phyloP scores from a whole-genome alignment of 768 basidiomycete species.

The Tricholoma furcatifolium region DNA sequence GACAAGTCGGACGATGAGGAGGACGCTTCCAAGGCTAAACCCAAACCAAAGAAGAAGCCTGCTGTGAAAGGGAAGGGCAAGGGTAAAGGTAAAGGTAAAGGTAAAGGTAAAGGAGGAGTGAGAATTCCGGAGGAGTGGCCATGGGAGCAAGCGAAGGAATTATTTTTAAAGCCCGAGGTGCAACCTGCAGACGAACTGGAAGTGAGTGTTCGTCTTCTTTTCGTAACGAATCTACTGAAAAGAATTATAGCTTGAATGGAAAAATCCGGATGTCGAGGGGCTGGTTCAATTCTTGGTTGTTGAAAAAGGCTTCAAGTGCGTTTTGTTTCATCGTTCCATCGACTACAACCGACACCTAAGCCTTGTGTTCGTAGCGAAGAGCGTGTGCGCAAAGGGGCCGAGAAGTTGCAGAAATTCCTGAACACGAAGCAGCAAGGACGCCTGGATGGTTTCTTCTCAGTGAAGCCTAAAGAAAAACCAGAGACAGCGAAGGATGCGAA shows the following conservation, averaged over 20 bases:
- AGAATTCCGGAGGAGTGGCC: constrained; percentile 94
- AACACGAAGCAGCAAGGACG: constrained; percentile 94
- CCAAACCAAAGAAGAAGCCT: constrained; percentile 39
- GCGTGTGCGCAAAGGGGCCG: constrained; percentile 91
- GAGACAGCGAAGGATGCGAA: constrained; percentile 31
- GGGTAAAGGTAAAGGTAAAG: constrained; percentile 66
- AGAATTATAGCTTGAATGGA: constrained; percentile 84
- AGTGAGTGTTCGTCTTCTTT: constrained; percentile 36
- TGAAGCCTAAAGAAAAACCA: constrained; percentile 56
- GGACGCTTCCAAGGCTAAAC: constrained; percentile 20
- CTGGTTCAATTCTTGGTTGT: constrained; percentile 90
- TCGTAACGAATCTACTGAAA: not conserved
- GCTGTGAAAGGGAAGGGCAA: constrained; percentile 44
- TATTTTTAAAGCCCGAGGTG: constrained; percentile 92
- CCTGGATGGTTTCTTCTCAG: constrained; percentile 92
- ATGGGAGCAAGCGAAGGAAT: constrained; percentile 90
- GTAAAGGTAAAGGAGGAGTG: constrained; percentile 79
- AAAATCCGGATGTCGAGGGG: constrained; percentile 87
- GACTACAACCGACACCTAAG: not conserved
- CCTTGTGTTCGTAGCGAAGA: constrained; percentile 73
- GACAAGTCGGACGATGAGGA: constrained; percentile 29
- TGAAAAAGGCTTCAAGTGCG: constrained; percentile 96
- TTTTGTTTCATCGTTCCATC: not conserved
- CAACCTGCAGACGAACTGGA: constrained; percentile 82
- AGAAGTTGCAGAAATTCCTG: constrained; percentile 86